Conservation (phyloP, 495 filamentous ascomycete genomes). For the Amniculicola lignicola region DNA sequence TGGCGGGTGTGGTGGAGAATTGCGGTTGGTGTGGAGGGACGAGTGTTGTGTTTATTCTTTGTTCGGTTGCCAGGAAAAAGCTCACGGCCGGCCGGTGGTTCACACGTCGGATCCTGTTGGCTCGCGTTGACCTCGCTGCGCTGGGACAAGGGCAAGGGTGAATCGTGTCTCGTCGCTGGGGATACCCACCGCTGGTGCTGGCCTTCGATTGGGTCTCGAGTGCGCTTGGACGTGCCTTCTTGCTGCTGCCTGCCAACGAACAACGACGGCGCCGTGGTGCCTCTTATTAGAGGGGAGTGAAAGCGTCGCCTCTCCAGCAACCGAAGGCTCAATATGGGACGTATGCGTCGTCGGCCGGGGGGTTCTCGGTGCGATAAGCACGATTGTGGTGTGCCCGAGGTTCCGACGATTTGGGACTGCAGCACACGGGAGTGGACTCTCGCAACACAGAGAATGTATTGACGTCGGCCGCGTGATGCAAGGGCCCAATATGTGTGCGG, state of each 20-base stretch:
- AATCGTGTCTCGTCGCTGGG: slow-evolving; percentile 29
- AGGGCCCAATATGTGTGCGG: too few species aligned
- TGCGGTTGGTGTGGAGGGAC: not conserved
- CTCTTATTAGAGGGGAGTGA: too few species aligned
- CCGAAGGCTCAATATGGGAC: not conserved
- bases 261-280: not conserved
- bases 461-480: not conserved
- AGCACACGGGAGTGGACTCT: slow-evolving; percentile 4
- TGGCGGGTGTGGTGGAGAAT: not conserved
- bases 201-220: slow-evolving; percentile 20
- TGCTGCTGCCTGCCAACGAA: slow-evolving; percentile 22
- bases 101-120: slow-evolving; percentile 21
- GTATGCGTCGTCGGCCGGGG: not conserved
- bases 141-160: slow-evolving; percentile 30
- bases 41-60: slow-evolving; percentile 31
- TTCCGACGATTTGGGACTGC: slow-evolving; percentile 25
- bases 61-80: slow-evolving; percentile 15
- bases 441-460: not conserved
- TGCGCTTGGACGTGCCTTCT: not conserved
- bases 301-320: not conserved
- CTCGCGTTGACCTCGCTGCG: slow-evolving; percentile 11
- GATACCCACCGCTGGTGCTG: slow-evolving; percentile 6
- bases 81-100: slow-evolving; percentile 7
- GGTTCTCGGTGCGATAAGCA: slow-evolving; percentile 25
- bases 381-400: slow-evolving; percentile 15